These are phyloP conservation scores for Xylariaceae sp. DNA, from an alignment of 2,329 filamentous ascomycete genomes.

Conservation along the genomic window DNA sequence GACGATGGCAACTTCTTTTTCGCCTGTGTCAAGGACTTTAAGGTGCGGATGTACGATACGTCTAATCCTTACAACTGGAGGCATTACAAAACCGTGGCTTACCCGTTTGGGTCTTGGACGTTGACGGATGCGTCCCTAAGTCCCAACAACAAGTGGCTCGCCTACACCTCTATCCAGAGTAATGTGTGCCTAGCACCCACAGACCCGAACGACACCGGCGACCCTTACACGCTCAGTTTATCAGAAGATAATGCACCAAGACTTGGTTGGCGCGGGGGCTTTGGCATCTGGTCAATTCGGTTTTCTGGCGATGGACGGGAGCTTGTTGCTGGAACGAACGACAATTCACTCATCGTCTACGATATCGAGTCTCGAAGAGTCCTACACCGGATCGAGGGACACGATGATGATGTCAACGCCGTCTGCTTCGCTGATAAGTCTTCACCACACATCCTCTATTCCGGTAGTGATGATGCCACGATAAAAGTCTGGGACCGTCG, in stretches of 20 bases:
- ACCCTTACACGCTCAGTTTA: constrained; percentile 80
- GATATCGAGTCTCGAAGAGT: constrained; percentile 82
- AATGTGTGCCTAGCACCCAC: constrained; percentile 86
- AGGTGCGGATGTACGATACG: constrained; percentile 95
- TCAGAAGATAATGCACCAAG: constrained; percentile 45
- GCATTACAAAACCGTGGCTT: constrained; percentile 88
- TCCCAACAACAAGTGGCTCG: constrained; percentile 88
- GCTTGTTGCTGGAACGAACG: constrained; percentile 85
- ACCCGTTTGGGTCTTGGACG: constrained; percentile 91
- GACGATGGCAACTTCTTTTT: constrained; percentile 98
- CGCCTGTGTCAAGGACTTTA: constrained; percentile 87
- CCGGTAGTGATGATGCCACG: constrained; percentile 90
- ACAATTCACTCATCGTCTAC: constrained; percentile 81
- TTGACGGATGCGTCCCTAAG: constrained; percentile 91
- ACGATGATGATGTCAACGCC: constrained; percentile 89
- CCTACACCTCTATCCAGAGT: constrained; percentile 86
- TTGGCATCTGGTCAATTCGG: constrained; percentile 84
- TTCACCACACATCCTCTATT: constrained; percentile 93
- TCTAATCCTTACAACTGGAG: constrained; percentile 94
- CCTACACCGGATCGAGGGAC: constrained; percentile 75
- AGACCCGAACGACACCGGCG: constrained; percentile 77
- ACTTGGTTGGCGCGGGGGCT: constrained; percentile 42
- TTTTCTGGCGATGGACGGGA: constrained; percentile 92
- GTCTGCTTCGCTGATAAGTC: constrained; percentile 91
- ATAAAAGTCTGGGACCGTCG: constrained; percentile 96